phyloP scores from a whole-genome alignment of 306 rosid species.

The Crataegus laevigata region DNA sequence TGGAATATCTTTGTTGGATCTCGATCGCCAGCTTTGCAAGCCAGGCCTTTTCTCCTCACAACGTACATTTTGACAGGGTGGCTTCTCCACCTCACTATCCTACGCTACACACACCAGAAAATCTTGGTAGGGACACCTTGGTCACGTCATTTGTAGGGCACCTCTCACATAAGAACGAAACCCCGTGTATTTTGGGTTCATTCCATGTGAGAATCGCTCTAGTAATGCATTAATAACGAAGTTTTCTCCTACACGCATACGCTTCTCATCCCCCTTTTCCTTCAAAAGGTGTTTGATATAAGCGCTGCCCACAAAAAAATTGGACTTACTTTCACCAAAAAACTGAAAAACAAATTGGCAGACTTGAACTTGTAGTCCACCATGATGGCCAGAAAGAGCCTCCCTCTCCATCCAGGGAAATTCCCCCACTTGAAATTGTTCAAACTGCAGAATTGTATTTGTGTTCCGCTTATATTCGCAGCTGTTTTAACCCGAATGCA shows the following conservation, averaged over 20 bases:
- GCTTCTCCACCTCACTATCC: conserved; percentile 38
- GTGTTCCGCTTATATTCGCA: conserved; percentile 24
- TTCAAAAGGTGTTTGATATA: conserved; percentile 34
- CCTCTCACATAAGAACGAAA: neutral
- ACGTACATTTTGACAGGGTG: conserved; percentile 49
- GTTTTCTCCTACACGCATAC: conserved; percentile 20
- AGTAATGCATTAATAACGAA: no score
- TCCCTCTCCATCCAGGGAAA: conserved; percentile 59
- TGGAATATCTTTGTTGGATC: conserved; percentile 49
- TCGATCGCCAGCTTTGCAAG: conserved; percentile 60
- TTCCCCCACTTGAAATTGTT: conserved; percentile 21
- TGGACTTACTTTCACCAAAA: conserved; percentile 49
- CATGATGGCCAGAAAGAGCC: conserved; percentile 36
- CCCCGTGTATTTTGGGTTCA: no score
- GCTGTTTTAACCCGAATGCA: conserved; percentile 22
- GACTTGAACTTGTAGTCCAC: conserved; percentile 42
- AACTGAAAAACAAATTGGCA: conserved; percentile 8
- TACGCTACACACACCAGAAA: conserved; percentile 3
- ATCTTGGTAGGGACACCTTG: neutral
- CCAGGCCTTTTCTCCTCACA: conserved; percentile 40
- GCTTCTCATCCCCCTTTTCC: conserved; percentile 45
- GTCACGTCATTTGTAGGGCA: neutral
- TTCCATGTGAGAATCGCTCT: no score
- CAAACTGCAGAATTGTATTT: conserved; percentile 30
- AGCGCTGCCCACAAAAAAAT: conserved; percentile 57